Percentiles rank a stretch among this genome's conserved stretches.
phyloP scores from a whole-genome alignment of 2,329 filamentous ascomycete genomes.

The Pestalotiopsis sp. region DNA sequence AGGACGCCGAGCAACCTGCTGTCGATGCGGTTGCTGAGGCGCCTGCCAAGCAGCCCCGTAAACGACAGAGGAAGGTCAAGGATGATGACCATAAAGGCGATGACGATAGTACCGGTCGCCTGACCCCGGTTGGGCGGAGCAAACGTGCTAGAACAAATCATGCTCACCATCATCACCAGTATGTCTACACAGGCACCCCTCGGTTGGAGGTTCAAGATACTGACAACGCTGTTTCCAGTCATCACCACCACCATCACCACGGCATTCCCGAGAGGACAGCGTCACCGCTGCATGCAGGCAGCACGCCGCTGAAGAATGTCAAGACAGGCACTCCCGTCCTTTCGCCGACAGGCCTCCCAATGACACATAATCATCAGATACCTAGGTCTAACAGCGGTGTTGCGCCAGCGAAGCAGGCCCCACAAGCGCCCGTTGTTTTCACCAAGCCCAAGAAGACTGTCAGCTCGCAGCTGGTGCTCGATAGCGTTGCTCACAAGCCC shows the following conservation, averaged over 20 bases:
- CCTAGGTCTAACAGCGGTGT: conserved; percentile 27
- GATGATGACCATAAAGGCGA: conserved; percentile 72
- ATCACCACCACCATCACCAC: conserved; percentile 60
- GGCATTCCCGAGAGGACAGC: conserved; percentile 50
- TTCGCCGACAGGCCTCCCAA: conserved; percentile 43
- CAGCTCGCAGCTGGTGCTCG: conserved; percentile 70
- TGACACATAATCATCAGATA: conserved; percentile 54
- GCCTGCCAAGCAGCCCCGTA: conserved; percentile 49
- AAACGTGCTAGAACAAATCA: conserved; percentile 69
- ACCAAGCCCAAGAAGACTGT: conserved; percentile 69
- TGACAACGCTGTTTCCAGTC: conserved; percentile 28
- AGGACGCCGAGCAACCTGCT: conserved; percentile 49
- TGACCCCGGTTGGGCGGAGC: conserved; percentile 57
- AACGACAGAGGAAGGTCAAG: conserved; percentile 68
- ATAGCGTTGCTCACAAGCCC: conserved; percentile 70
- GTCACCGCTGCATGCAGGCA: conserved; percentile 43
- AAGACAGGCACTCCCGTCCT: conserved; percentile 49
- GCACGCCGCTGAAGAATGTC: conserved; percentile 50
- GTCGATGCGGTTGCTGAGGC: conserved; percentile 48
- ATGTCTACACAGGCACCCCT: conserved; percentile 35
- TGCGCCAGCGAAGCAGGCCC: background rate
- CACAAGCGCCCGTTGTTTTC: conserved; percentile 31
- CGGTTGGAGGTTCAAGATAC: conserved; percentile 23
- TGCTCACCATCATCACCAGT: conserved; percentile 67
- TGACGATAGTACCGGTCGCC: conserved; percentile 66